Conservation (phyloP, 2,329 filamentous ascomycete genomes). For the Penicillium sp. region DNA sequence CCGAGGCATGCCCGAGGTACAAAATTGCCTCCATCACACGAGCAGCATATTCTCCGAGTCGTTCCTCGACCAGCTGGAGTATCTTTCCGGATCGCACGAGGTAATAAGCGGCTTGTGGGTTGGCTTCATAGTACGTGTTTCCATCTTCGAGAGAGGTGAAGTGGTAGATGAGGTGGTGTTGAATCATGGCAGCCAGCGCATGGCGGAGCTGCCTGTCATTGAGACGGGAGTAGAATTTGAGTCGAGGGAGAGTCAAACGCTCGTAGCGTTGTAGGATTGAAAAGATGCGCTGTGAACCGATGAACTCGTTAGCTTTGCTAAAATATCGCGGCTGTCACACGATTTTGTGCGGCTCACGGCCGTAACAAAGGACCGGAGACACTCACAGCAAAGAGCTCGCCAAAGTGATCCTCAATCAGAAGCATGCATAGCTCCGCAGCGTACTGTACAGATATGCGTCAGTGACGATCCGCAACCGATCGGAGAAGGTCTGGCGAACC, state of each 20-base stretch:
- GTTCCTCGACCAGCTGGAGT: constrained; percentile 68
- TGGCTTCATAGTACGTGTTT: constrained; percentile 77
- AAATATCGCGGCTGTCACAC: not conserved
- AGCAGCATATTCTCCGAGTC: constrained; percentile 71
- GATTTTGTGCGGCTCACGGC: not conserved
- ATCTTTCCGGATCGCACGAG: constrained; percentile 80
- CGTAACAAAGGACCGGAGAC: not conserved
- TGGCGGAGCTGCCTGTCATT: constrained; percentile 73
- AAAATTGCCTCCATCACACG: constrained; percentile 73
- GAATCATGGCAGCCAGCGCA: constrained; percentile 78
- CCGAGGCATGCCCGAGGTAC: constrained; percentile 70
- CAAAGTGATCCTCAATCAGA: constrained; percentile 83
- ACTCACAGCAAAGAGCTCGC: constrained; percentile 86
- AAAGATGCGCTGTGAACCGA: constrained; percentile 70
- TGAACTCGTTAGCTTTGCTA: constrained; percentile 6
- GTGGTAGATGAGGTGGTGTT: constrained; percentile 82
- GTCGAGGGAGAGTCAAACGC: constrained; percentile 66
- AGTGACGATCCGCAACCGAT: constrained; percentile 23
- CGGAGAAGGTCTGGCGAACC: constrained; percentile 46
- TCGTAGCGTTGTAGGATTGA: constrained; percentile 74
- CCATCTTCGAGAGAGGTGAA: constrained; percentile 62
- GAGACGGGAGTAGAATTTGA: constrained; percentile 71
- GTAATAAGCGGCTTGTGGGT: constrained; percentile 75
- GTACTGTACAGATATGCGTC: constrained; percentile 50
- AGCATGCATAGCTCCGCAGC: constrained; percentile 85